phyloP scores from a whole-genome alignment of 1,139 yeast species.

The Blastobotrys malaysiensis region DNA sequence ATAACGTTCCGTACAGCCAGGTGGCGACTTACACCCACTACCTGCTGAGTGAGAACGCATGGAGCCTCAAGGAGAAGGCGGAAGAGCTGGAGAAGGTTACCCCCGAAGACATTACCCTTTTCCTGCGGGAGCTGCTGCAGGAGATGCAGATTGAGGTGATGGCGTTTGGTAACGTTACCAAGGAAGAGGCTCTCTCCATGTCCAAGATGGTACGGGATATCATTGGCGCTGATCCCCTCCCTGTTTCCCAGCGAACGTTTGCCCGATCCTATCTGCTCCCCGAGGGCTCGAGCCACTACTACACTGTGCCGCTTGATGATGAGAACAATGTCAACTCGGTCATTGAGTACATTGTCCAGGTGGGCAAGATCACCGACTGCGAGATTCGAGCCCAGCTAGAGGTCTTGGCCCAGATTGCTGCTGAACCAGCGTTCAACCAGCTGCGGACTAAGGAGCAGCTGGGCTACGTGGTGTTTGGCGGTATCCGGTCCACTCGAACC shows the following conservation, averaged over 20 bases:
- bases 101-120: slow-evolving; percentile 47
- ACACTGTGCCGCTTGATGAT: slow-evolving; percentile 53
- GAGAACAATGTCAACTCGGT: slow-evolving; percentile 75
- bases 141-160: slow-evolving; percentile 62
- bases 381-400: slow-evolving; percentile 49
- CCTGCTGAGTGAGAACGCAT: slow-evolving; percentile 65
- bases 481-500: slow-evolving; percentile 62
- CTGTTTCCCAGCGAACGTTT: slow-evolving; percentile 38
- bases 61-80: slow-evolving; percentile 58
- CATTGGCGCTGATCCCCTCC: slow-evolving; percentile 29
- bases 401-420: slow-evolving; percentile 62
- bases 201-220: slow-evolving; percentile 39
- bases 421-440: slow-evolving; percentile 86
- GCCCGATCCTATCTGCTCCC: slow-evolving; percentile 50
- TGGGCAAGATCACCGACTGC: slow-evolving; percentile 45
- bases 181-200: slow-evolving; percentile 50
- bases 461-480: slow-evolving; percentile 85
- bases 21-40: slow-evolving; percentile 57
- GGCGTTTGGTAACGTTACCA: slow-evolving; percentile 71
- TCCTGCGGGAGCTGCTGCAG: slow-evolving; percentile 39
- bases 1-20: slow-evolving; percentile 64
- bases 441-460: slow-evolving; percentile 89
- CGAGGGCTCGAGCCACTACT: slow-evolving; percentile 42
- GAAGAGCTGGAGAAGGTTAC: slow-evolving; percentile 45
- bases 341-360: slow-evolving; percentile 69